Evolutionary conservation across 1,284 basidiomycete genomes (phyloP).

Genomic region (Gomphus bonarii): DNA sequence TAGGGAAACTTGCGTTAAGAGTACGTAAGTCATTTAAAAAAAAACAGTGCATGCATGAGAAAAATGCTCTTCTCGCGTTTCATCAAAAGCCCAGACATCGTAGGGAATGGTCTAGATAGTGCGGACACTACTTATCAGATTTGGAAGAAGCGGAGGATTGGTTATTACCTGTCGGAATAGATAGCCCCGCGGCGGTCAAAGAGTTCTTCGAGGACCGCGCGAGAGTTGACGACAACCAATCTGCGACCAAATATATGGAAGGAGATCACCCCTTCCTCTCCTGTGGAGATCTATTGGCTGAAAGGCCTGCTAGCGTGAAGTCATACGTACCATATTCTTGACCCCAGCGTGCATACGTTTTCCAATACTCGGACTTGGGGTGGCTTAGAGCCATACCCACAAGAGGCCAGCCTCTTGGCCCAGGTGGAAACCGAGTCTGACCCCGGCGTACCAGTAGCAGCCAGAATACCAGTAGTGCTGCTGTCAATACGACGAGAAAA

Average conservation of each 20-base stretch:
- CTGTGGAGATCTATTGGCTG: background rate
- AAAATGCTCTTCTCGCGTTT: conserved; percentile 12
- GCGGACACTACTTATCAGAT: background rate
- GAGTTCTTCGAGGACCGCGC: conserved; percentile 1
- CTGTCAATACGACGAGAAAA: conserved; percentile 3
- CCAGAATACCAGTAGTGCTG: background rate
- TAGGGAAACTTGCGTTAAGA: background rate
- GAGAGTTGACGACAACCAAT: conserved; percentile 10
- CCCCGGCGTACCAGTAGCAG: conserved; percentile 8
- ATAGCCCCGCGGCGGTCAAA: conserved; percentile 7
- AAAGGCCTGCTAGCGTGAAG: background rate
- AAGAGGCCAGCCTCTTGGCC: conserved; percentile 12
- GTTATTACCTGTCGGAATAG: conserved; percentile 10
- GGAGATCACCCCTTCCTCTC: conserved; percentile 3
- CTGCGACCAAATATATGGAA: conserved; percentile 9
- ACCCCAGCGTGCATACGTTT: conserved; percentile 12
- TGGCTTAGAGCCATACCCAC: conserved; percentile 11
- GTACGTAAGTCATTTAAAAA: background rate
- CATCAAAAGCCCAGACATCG: conserved; percentile 10
- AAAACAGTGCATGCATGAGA: background rate
- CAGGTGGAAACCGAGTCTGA: conserved; percentile 7
- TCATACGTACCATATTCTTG: conserved; percentile 9
- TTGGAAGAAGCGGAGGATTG: background rate
- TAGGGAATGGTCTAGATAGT: conserved; percentile 8
- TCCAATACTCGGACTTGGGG: conserved; percentile 8